Evolutionary conservation across 108 stramenopile genomes (phyloP), one percentile per base, ranked within the genome.

Genomic region (Nitzschia inconspicua): DNA sequence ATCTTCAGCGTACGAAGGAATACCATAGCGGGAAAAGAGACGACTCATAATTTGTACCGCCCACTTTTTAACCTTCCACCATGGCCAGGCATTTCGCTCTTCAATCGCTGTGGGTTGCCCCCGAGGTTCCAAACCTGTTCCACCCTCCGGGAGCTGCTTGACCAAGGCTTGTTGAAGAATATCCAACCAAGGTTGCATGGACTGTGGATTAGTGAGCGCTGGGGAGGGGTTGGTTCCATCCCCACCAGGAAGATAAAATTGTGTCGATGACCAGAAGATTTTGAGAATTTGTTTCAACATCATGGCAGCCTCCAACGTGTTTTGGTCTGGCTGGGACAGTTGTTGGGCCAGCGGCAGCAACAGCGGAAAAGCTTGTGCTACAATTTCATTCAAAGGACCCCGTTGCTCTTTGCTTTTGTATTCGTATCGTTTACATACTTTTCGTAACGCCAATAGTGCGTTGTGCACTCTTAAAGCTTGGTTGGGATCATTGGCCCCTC

Each of bases 61-160:
- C 96, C 96, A 97, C 78, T 98, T 98, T 73, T 98, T 98, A 2
- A 91, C 88, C 70, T 98, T 98, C 98, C 98, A 98, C 94, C 95
- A 95, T 1, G 95, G 95, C 95, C 93, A 97, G 13, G 78, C 74
- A 61, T 93, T 90, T 26, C 96, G 70, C 46, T 95, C 96, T 51
- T 93, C 95, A 26, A 83, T 67, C n/a, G 74, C 44, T 19, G 65
- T 73, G 1, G 98, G 96, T 70, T 96, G 95, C 20, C 56, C 53
- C 14, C 40, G 61, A 5, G 89, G 82, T 60, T 76, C 76, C 20
- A 76, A 66, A 9, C 83, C 83, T 2, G 78, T 83, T 52, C 59
- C 71, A 4, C 81, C 84, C 57, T 95, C 93, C 7, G 90, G 91
- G 20, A 93, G 69, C 18, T 78, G 82, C 63, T 93, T 91, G 36